Base-by-base conservation (phyloP, 1,284 basidiomycete genomes). In the Apiotrichum gracile region DNA sequence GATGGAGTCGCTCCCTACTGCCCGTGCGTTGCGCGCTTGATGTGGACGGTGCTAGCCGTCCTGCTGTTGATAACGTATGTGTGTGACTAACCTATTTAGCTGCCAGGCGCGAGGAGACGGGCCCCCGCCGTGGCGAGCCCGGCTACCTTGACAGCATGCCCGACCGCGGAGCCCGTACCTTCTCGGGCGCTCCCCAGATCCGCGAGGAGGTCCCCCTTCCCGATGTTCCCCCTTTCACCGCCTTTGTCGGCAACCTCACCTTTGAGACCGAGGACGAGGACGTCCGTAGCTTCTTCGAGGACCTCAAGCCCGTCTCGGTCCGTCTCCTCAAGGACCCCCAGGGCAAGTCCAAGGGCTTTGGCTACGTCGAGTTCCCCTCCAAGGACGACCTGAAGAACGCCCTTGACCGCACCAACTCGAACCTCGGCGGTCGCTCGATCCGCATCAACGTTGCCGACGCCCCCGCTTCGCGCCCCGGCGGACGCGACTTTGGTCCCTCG, bases 321-420 rank as follows among this genome's bases (percentile, higher is more conserved):
- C 92, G 97, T 78, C 87, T 98, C 61, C 93, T 98, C 72, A 87
- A 82, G 65, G 92, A 93, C 66, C 82, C 85, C 53, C 86, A 87
- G 47, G 91, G 93, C 51, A 91, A 91, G 73, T 88, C 91, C 31
- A 97, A 97, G 75, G 96, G 96, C 1, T 98, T 97, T 76, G 96
- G 94, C 31, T 98, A 98, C 71, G 85, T 97, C 60, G 94, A 99
- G 72, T 98, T 97, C 68, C 81, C 80, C 35, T 85, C 86, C 49
- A 72, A 91, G 54, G 88, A 92, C 35, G 85, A 83, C 41, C 79
- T 97, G 59, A 92, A 91, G 76, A 83, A 85, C 51, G 94, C 87
- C 7, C 76, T 97, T 29, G 76, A 77, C 35, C 84, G 83, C 53
- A 65, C 69, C 34, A 85, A 84, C 54, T 76, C 78, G 48, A 78